Percentiles rank a stretch among this genome's conserved stretches.
These are phyloP conservation scores for Hemerocallis citrina DNA, from an alignment of 106 monocot genomes.

Conservation along the genomic window DNA sequence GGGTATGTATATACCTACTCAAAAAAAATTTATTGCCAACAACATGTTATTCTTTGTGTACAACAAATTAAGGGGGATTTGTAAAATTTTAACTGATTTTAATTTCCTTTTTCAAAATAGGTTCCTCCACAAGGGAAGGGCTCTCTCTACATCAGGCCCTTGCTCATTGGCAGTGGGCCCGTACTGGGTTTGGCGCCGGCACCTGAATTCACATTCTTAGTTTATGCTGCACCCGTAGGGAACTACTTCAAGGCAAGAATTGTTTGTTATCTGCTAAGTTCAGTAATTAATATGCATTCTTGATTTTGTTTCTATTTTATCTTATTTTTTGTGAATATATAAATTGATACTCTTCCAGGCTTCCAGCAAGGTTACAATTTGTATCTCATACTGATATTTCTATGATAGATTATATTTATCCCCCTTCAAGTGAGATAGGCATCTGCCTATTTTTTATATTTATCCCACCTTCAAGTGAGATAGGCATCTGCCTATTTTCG, in stretches of 20 bases:
- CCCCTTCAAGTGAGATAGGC: no score
- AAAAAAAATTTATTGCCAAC: not conserved
- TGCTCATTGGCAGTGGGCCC: constrained; percentile 55
- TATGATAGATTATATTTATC: not conserved
- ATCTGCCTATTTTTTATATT: no score
- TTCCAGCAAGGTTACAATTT: no score
- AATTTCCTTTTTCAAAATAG: constrained; percentile 10
- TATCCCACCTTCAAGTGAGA: no score
- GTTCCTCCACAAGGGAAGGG: constrained; percentile 56
- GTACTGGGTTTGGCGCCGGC: constrained; percentile 47
- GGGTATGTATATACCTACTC: constrained; percentile 34
- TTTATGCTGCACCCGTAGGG: constrained; percentile 52
- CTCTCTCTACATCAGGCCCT: constrained; percentile 41
- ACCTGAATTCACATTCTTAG: constrained; percentile 55
- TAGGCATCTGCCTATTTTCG: no score
- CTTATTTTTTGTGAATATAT: not conserved
- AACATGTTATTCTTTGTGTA: not conserved
- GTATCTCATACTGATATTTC: no score
- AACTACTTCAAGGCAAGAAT: constrained; percentile 43
- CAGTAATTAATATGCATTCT: no score
- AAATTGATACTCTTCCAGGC: not conserved
- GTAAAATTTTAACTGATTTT: no score
- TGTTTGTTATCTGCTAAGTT: not conserved
- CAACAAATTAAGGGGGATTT: no score
- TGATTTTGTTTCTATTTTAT: not conserved